phyloP scores from a whole-genome alignment of 2,329 filamentous ascomycete genomes.

The Sphaerulina musiva region DNA sequence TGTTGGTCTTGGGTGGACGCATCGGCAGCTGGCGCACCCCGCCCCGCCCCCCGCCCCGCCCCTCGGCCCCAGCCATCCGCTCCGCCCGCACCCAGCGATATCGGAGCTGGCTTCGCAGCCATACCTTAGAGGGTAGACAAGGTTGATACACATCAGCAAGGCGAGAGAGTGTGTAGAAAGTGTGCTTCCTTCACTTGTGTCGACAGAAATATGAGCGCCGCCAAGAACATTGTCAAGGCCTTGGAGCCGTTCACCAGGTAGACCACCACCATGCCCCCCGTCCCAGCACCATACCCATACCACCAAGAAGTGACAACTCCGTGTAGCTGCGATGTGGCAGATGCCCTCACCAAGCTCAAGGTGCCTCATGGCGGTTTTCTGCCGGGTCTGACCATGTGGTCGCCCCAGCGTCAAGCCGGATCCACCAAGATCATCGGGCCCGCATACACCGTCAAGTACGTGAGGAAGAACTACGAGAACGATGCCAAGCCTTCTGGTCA shows the following conservation, averaged over 20 bases:
- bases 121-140: no score
- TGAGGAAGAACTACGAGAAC: conserved; percentile 41
- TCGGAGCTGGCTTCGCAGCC: no score
- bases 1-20: no score
- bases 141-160: no score
- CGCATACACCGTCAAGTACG: conserved; percentile 51
- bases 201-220: conserved; percentile 9
- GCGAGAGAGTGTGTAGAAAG: no score
- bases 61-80: no score
- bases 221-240: conserved; percentile 21
- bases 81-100: no score
- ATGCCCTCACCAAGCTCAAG: conserved; percentile 47
- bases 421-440: conserved; percentile 50
- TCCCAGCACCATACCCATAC: neutral
- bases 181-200: no score
- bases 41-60: no score
- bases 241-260: conserved; percentile 25
- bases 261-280: neutral
- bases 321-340: conserved; percentile 47
- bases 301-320: neutral
- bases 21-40: no score
- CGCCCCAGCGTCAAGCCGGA: conserved; percentile 46
- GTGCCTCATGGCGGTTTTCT: conserved; percentile 48
- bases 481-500: conserved; percentile 43
- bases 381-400: conserved; percentile 50